Conservation (phyloP, 2,329 filamentous ascomycete genomes). For the Pyrenochaeta sp. region DNA sequence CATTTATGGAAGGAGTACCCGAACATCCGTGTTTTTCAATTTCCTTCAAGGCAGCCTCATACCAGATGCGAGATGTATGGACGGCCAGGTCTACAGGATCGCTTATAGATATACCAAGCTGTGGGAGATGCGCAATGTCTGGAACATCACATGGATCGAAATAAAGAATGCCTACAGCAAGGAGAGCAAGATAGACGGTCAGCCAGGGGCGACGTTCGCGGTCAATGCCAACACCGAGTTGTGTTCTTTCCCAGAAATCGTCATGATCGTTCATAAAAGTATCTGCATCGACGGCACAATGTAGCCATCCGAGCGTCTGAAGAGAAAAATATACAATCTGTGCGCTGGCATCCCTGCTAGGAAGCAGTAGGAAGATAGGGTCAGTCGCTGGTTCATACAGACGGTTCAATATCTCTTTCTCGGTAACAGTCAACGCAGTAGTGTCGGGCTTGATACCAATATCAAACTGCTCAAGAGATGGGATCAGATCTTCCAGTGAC, state of each 20-base stretch:
- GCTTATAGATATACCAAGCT: slow-evolving; percentile 5
- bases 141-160: slow-evolving; percentile 8
- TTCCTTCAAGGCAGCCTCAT: slow-evolving; percentile 19
- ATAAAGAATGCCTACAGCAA: slow-evolving; percentile 19
- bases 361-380: slow-evolving; percentile 19
- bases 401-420: slow-evolving; percentile 12
- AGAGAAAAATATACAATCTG: slow-evolving; percentile 14
- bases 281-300: slow-evolving; percentile 14
- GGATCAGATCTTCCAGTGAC: slow-evolving; percentile 15
- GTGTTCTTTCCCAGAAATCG: slow-evolving; percentile 12
- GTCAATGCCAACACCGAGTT: slow-evolving; percentile 7
- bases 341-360: slow-evolving; percentile 9
- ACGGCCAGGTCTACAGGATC: slow-evolving; percentile 8
- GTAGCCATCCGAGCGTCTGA: slow-evolving; percentile 16
- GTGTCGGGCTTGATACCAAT: slow-evolving; percentile 8
- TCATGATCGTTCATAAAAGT: slow-evolving; percentile 12
- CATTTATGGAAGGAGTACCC: slow-evolving; percentile 5
- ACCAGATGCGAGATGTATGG: slow-evolving; percentile 16
- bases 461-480: slow-evolving; percentile 21
- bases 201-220: slow-evolving; percentile 13
- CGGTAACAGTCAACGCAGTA: not conserved
- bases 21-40: slow-evolving; percentile 7
- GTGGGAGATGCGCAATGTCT: slow-evolving; percentile 6
- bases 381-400: slow-evolving; percentile 17
- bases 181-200: slow-evolving; percentile 12